A percentile compares a stretch with the other conserved stretches of the same genome.
Evolutionary conservation across 1,284 basidiomycete species (phyloP).

Genomic region (Peniophora sp.): DNA sequence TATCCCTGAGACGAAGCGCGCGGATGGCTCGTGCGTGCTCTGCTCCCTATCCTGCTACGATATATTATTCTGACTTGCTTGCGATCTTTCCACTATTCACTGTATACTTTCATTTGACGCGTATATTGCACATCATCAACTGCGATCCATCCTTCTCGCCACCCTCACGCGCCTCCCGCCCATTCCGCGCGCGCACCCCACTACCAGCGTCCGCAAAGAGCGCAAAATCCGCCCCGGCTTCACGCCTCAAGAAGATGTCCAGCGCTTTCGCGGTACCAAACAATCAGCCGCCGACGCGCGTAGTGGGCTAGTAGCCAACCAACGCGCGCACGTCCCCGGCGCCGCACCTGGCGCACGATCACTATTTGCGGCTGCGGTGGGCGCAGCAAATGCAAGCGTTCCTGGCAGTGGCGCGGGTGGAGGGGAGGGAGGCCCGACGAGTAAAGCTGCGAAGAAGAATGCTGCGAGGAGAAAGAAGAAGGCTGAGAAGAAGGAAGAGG

Average conservation of each 20-base stretch:
- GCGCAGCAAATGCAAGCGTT: too few species aligned
- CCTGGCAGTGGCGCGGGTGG: not conserved
- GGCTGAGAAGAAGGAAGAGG: slow-evolving; percentile 42
- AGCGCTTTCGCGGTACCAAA: slow-evolving; percentile 71
- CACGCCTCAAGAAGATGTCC: slow-evolving; percentile 91
- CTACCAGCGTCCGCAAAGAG: slow-evolving; percentile 75
- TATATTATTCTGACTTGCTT: not conserved
- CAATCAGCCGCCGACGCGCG: slow-evolving; percentile 64
- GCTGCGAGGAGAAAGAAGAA: slow-evolving; percentile 67
- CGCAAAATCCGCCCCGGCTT: slow-evolving; percentile 88
- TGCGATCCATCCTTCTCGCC: not conserved
- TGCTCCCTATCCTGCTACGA: slow-evolving; percentile 2
- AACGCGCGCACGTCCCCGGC: too few species aligned
- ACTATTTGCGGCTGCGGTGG: too few species aligned
- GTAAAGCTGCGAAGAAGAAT: slow-evolving; percentile 72
- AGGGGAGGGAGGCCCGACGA: slow-evolving; percentile 19
- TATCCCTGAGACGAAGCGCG: slow-evolving; percentile 75
- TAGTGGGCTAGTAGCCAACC: not conserved
- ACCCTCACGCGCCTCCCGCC: not conserved
- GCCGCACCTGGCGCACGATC: too few species aligned
- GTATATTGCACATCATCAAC: not conserved
- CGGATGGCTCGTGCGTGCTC: slow-evolving; percentile 79
- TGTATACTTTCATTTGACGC: too few species aligned
- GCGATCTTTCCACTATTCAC: too few species aligned
- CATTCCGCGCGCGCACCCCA: not conserved